These are phyloP conservation scores for Gnetum montanum DNA, from an alignment of 75 land plant species.

Conservation along the genomic window DNA sequence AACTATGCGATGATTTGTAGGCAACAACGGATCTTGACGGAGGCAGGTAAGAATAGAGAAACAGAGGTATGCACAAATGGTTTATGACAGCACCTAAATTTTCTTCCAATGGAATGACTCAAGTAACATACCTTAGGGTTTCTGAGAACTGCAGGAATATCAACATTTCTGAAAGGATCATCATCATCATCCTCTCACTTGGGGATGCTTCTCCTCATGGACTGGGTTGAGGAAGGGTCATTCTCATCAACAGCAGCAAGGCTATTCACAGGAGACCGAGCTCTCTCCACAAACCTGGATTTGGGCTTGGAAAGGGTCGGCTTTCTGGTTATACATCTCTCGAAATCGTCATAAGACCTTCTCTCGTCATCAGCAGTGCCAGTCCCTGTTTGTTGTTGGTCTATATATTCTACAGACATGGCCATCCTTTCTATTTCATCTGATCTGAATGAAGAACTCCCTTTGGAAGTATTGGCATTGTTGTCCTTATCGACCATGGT, in stretches of 20 bases:
- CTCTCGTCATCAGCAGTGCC: too few relatives aligned
- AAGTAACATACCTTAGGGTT: background rate
- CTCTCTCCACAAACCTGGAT: slow-evolving; percentile 1
- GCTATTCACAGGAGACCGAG: background rate
- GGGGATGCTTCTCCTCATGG: background rate
- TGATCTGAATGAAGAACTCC: too few relatives aligned
- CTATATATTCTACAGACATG: too few relatives aligned
- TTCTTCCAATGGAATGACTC: background rate
- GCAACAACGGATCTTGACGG: background rate
- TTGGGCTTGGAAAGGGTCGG: slow-evolving; percentile 3
- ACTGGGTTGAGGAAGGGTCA: background rate
- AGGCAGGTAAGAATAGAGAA: background rate
- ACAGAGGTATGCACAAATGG: background rate
- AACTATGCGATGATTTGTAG: background rate
- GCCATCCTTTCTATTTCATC: too few relatives aligned
- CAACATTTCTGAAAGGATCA: slow-evolving; percentile 1
- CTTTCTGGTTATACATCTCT: background rate
- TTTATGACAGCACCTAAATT: background rate
- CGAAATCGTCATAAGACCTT: too few relatives aligned
- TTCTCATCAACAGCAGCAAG: background rate
- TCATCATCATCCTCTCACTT: background rate
- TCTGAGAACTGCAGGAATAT: background rate
- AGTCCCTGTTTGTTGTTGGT: too few relatives aligned
- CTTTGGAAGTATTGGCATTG: too few relatives aligned
- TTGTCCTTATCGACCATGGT: too few relatives aligned